Conservation (phyloP, 306 rosid genomes). For the Hippophae rhamnoides region DNA sequence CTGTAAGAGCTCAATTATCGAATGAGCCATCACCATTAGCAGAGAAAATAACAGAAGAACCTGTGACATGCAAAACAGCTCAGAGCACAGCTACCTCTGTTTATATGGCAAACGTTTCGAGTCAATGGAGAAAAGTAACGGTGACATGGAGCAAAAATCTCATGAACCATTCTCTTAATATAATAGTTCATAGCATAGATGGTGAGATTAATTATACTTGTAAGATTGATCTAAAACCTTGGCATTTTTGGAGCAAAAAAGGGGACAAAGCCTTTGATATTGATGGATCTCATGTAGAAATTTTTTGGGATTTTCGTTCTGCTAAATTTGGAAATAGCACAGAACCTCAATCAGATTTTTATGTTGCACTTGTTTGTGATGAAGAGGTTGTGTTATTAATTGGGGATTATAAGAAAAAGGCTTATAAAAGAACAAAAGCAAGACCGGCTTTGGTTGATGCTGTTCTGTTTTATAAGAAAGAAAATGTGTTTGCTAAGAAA, state of each 20-base stretch:
- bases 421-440: slow-evolving; percentile 73
- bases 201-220: slow-evolving; percentile 48
- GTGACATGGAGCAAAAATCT: slow-evolving; percentile 65
- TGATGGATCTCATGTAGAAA: slow-evolving; percentile 48
- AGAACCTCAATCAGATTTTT: slow-evolving; percentile 60
- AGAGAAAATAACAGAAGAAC: slow-evolving; percentile 62
- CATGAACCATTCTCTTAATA: slow-evolving; percentile 50
- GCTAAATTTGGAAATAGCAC: slow-evolving; percentile 53
- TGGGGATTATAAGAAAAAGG: slow-evolving; percentile 80
- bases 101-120: slow-evolving; percentile 49
- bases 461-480: slow-evolving; percentile 40
- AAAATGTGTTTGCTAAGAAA: slow-evolving; percentile 73
- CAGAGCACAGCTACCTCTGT: slow-evolving; percentile 75
- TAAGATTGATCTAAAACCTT: slow-evolving; percentile 71
- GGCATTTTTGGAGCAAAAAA: slow-evolving; percentile 82
- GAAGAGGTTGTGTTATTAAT: slow-evolving; percentile 67
- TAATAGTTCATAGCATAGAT: slow-evolving; percentile 40
- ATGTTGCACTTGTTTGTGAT: slow-evolving; percentile 51
- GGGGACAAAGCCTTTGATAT: slow-evolving; percentile 58
- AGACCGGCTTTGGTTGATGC: slow-evolving; percentile 45
- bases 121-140: slow-evolving; percentile 51
- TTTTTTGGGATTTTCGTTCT: slow-evolving; percentile 73
- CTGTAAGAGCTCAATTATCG: slow-evolving; percentile 41
- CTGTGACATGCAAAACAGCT: slow-evolving; percentile 42
- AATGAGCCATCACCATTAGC: slow-evolving; percentile 33